Conservation (phyloP, 2,329 filamentous ascomycete genomes). For the Myrmaecium sp. region DNA sequence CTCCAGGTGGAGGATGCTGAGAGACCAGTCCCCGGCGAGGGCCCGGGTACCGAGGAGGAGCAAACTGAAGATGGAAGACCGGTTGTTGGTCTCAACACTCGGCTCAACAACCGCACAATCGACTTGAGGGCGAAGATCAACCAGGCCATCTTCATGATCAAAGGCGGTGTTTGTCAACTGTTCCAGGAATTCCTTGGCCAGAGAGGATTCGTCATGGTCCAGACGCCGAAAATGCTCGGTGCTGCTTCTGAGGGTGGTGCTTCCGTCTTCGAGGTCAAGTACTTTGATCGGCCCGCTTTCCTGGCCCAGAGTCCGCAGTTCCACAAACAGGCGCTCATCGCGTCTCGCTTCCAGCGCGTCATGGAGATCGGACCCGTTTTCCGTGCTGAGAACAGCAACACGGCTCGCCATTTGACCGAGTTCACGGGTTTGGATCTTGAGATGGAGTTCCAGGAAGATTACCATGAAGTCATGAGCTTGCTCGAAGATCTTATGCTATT, state of each 20-base stretch:
- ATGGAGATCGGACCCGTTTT: slow-evolving; percentile 70
- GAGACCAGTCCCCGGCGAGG: slow-evolving; percentile 29
- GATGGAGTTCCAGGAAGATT: slow-evolving; percentile 70
- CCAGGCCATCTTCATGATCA: slow-evolving; percentile 67
- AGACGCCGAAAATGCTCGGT: slow-evolving; percentile 77
- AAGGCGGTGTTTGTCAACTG: slow-evolving; percentile 47
- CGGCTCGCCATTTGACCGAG: slow-evolving; percentile 71
- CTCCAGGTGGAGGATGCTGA: slow-evolving; percentile 40
- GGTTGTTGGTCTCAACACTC: slow-evolving; percentile 64
- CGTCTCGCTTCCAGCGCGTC: slow-evolving; percentile 59
- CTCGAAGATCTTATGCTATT: slow-evolving; percentile 59
- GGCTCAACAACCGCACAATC: slow-evolving; percentile 82
- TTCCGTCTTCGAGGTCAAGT: slow-evolving; percentile 79
- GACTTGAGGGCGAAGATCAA: slow-evolving; percentile 85
- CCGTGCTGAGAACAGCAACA: slow-evolving; percentile 75
- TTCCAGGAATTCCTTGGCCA: slow-evolving; percentile 66
- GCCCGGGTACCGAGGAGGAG: slow-evolving; percentile 30
- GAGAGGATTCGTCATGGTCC: slow-evolving; percentile 64
- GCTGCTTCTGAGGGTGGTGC: slow-evolving; percentile 84
- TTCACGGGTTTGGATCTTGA: slow-evolving; percentile 81
- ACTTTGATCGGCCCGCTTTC: slow-evolving; percentile 72
- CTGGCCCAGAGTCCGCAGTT: slow-evolving; percentile 71
- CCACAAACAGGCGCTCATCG: slow-evolving; percentile 78
- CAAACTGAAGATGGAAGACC: slow-evolving; percentile 40
- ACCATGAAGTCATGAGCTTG: slow-evolving; percentile 56